Evolutionary conservation across 495 filamentous ascomycete species (phyloP), one percentile per base, ranked within the genome.

Genomic region (Chaetomium tenue): DNA sequence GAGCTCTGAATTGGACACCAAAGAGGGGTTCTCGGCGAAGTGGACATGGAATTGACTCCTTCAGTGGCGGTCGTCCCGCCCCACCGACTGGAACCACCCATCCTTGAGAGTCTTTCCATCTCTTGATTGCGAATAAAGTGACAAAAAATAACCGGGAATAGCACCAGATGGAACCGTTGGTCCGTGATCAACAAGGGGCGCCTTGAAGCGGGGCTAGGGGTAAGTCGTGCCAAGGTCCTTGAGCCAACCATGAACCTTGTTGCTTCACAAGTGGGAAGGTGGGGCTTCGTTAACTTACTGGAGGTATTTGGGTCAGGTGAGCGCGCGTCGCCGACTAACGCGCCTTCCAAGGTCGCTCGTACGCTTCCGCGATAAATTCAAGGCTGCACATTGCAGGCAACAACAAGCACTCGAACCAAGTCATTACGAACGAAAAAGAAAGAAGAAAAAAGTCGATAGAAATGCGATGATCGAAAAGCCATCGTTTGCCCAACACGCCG

Each of bases 401-500:
- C 44, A 56, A 55, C 23, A 20, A 37, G 16, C 11, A 2, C 46
- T 40, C 5, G 13, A 30, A 33, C 46, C 2, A 6, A 23, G 6
- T 30, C 28, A 30, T 6, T 6, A 30, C 28, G 3, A 6, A 30
- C 2, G 28, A 30, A 30, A 30, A 30, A 30, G 3, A 6, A 30
- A 30, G 28, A 30, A 30, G 6, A 30, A 30, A 30, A 30, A 6
- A 30, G n/a, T 13, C 37, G 8, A 28, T n/a, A 47, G 5, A 40
- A n/a, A 65, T 54, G 60, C 44, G 46, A 54, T 53, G 60, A 63
- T 20, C n/a, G 56, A 30, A 58, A n/a, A 42, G 16, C 40, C 3
- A 48, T 40, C 58, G 61, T 54, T 5, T 52, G 15, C 44, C 30
- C 47, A 63, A 20, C 28, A 74, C 68, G 70, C 62, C 69, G 56